Evolutionary conservation across 805 yeast genomes (phyloP), one percentile per base, ranked within the genome.

Genomic region (Saccharomyces eubayanus): DNA sequence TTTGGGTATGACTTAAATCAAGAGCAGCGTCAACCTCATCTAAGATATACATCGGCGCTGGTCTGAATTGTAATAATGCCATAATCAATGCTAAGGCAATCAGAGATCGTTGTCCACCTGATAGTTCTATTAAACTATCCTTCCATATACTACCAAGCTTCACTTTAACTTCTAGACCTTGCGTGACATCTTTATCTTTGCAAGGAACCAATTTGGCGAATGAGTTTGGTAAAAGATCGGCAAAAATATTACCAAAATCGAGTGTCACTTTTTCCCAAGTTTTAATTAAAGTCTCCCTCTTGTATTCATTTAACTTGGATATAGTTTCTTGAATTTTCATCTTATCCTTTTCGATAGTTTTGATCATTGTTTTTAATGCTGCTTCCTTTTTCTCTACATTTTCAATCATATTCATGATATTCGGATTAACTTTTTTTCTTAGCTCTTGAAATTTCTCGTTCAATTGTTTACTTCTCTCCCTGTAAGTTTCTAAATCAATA

Each of bases 11-110:
- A 55, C 95, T 88, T 59, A 92, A 78, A 76, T 94, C 99, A 59
- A 94, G 77, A 1, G 99, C 99, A 1, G 99, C 99, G 73, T 94
- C 99, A 41, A 94, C 97, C 72, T 94, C 99, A 72, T 94, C 99
- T 54, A 94, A 74, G 61, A 94, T 92, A 66, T 94, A 94, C 96
- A 94, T 88, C 6, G 99, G 99, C 1, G 99, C 99, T 5, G 99
- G 99, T 68, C 90, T 89, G 75, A 87, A 92, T 69, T 90, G 96
- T 50, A 94, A 74, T 56, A 94, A 75, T 0, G 98, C 96, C 82
- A 92, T 79, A 61, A 94, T 94, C 61, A 92, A 75, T 2, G 98
- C 88, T 53, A 94, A 74, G 0, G 99, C 99, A 58, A 92, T 88
- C 58, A 95, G 79, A 1, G 98, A 94, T 60, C 98, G 74, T 70